phyloP scores from a whole-genome alignment of 2,329 filamentous ascomycete genomes.

The Metarhizium robertsii region DNA sequence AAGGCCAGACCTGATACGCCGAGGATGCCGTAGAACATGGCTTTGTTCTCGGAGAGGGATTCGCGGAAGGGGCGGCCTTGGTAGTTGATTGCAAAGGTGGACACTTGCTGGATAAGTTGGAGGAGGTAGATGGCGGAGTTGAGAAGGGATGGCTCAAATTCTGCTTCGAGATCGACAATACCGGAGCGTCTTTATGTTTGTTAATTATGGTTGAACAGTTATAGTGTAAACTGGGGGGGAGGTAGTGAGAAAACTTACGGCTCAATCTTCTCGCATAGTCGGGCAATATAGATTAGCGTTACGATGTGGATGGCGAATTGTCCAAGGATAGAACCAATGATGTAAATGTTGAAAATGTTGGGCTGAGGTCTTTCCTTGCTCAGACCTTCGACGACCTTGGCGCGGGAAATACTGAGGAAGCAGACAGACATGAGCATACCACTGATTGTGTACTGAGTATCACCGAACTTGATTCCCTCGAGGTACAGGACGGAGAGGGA shows the following conservation, averaged over 20 bases:
- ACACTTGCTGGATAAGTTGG: constrained; percentile 97
- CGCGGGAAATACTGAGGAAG: constrained; percentile 96
- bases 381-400: constrained; percentile 86
- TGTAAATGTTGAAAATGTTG: constrained; percentile 98
- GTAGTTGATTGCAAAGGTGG: constrained; percentile 98
- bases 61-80: constrained; percentile 97
- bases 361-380: constrained; percentile 96
- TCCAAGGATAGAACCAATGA: constrained; percentile 92
- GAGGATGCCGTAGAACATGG: constrained; percentile 96
- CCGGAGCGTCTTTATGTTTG: constrained; percentile 32
- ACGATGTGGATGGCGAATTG: constrained; percentile 95
- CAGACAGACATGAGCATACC: constrained; percentile 99
- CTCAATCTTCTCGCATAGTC: constrained; percentile 75
- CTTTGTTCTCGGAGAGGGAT: constrained; percentile 86
- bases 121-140: constrained; percentile 96
- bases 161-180: constrained; percentile 81
- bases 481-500: constrained; percentile 92
- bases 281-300: constrained; percentile 88
- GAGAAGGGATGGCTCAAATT: constrained; percentile 86
- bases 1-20: constrained; percentile 87
- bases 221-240: constrained; percentile 8
- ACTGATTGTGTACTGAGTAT: constrained; percentile 96
- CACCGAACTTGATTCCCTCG: constrained; percentile 97
- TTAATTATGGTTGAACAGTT: constrained; percentile 9
- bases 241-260: constrained; percentile 51